Evolutionary conservation across 2,329 filamentous ascomycete genomes (phyloP).

Genomic region (Hymenotorrendiella dingleyae): DNA sequence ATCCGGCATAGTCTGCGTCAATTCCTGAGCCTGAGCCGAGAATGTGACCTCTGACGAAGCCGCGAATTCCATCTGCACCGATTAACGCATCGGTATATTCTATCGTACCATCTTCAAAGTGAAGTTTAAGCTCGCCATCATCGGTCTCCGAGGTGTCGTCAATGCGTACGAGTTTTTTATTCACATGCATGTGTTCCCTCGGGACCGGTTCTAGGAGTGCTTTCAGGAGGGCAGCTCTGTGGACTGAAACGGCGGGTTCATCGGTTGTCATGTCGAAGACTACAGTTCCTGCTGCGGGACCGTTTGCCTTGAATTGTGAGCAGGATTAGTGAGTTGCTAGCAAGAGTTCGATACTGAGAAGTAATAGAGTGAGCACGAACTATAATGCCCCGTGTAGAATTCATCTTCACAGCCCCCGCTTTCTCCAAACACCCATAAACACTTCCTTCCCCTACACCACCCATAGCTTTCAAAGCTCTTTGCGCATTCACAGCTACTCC

Average conservation of each 20-base stretch:
- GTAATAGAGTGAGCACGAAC: no score
- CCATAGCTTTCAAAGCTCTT: conserved; percentile 1
- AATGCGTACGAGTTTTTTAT: background rate
- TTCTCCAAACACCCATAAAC: no score
- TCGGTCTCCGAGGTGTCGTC: background rate
- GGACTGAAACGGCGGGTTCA: background rate
- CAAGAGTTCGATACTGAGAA: no score
- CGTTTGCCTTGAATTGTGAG: no score
- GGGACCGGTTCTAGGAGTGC: background rate
- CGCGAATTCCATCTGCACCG: conserved; percentile 1
- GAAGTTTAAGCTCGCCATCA: background rate
- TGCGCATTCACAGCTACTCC: conserved; percentile 1
- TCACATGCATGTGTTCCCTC: background rate
- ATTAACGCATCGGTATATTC: background rate
- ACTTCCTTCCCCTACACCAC: no score
- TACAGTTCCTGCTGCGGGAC: background rate
- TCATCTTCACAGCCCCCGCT: conserved; percentile 2
- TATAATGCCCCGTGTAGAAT: no score
- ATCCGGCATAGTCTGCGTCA: background rate
- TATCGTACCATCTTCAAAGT: background rate
- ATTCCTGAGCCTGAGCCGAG: background rate
- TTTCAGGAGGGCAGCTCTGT: background rate
- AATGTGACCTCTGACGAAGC: background rate
- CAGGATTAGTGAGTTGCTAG: no score
- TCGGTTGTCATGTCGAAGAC: background rate